Percentiles rank a stretch among this genome's conserved stretches.
These are phyloP conservation scores for Fusarium sp. DNA, from an alignment of 2,329 filamentous ascomycete species.

Conservation along the genomic window DNA sequence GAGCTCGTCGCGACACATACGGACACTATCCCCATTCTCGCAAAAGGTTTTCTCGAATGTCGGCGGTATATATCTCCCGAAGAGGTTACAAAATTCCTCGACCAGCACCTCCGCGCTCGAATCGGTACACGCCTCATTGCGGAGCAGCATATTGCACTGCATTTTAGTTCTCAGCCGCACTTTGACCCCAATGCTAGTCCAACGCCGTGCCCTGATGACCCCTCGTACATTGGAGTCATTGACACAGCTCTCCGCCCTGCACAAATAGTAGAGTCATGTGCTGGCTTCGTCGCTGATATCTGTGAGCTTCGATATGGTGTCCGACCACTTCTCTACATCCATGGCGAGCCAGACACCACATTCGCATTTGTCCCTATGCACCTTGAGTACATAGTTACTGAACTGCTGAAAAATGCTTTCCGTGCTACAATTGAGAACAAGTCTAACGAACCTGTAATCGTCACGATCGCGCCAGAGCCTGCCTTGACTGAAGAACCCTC, in stretches of 20 bases:
- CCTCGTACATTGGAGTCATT: constrained; percentile 91
- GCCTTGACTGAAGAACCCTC: constrained; percentile 49
- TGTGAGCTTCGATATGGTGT: constrained; percentile 97
- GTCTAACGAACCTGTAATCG: constrained; percentile 85
- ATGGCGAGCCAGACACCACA: constrained; percentile 86
- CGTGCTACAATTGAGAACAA: constrained; percentile 89
- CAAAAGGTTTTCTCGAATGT: constrained; percentile 92
- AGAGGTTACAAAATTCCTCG: constrained; percentile 91
- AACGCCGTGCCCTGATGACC: constrained; percentile 63
- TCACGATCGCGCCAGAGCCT: constrained; percentile 85
- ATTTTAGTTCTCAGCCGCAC: constrained; percentile 78
- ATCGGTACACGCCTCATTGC: constrained; percentile 95
- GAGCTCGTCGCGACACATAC: constrained; percentile 95
- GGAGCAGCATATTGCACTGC: constrained; percentile 95
- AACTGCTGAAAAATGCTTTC: constrained; percentile 97
- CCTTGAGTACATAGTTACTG: constrained; percentile 96
- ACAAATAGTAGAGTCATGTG: constrained; percentile 83
- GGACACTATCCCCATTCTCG: constrained; percentile 93
- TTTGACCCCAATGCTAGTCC: constrained; percentile 65
- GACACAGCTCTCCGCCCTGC: constrained; percentile 89
- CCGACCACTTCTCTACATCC: constrained; percentile 81
- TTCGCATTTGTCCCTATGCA: constrained; percentile 97
- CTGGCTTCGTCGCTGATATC: constrained; percentile 92
- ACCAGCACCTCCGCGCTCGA: constrained; percentile 91
- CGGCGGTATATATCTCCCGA: constrained; percentile 85